A percentile compares a stretch with the other conserved stretches of the same genome.
Conservation (phyloP, 257 asterid genomes). For the Solanum paucissectum region DNA sequence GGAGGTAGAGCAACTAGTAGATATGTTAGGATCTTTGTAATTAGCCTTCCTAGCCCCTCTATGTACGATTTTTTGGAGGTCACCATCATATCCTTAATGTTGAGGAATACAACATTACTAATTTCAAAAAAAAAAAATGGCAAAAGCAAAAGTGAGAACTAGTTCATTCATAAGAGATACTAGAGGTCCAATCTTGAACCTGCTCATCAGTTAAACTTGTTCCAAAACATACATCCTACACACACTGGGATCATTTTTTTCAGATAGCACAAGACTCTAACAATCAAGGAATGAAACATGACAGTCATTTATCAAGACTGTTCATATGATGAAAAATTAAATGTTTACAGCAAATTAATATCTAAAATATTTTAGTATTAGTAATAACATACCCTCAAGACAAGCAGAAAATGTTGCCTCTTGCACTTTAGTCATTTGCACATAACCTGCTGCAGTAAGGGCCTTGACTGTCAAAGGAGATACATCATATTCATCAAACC, state of each 20-base stretch:
- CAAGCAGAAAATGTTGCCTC: conserved; percentile 72
- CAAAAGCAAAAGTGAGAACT: neutral
- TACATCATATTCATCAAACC: conserved; percentile 81
- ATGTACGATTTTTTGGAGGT: too few relatives aligned
- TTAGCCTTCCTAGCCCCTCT: too few relatives aligned
- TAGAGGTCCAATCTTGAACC: neutral
- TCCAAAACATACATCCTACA: neutral
- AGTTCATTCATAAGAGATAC: neutral
- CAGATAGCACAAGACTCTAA: neutral
- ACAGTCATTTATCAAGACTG: neutral
- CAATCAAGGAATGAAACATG: neutral
- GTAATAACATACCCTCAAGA: conserved; percentile 51
- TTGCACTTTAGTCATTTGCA: conserved; percentile 84
- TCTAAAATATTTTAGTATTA: neutral
- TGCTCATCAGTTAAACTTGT: neutral
- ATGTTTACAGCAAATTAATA: neutral
- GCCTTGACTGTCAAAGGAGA: conserved; percentile 69
- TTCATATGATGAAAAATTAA: neutral
- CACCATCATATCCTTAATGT: too few relatives aligned
- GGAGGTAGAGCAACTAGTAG: too few relatives aligned
- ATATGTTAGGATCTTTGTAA: too few relatives aligned
- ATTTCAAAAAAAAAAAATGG: too few relatives aligned
- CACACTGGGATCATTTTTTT: neutral
- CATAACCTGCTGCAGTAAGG: conserved; percentile 74
- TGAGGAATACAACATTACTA: too few relatives aligned